Percentiles rank a stretch among this genome's conserved stretches.
Conservation (phyloP, 2,329 filamentous ascomycete genomes). For the Bipolaris zeicola region DNA sequence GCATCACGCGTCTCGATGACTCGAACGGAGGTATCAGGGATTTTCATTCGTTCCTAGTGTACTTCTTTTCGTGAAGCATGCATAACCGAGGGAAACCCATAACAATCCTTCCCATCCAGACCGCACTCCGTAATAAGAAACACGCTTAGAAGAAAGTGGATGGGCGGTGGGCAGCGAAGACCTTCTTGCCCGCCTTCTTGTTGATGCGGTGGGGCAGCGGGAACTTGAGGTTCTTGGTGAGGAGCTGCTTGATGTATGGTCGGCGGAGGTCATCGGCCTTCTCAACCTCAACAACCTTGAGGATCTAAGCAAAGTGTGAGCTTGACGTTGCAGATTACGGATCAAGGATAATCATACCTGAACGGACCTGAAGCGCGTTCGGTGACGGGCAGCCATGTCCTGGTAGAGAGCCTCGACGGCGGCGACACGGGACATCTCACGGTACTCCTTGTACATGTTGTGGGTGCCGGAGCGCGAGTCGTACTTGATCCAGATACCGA, state of each 20-base stretch:
- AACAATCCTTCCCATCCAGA: constrained; percentile 47
- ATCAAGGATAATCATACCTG: constrained; percentile 70
- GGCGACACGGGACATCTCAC: constrained; percentile 94
- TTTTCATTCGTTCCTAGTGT: constrained; percentile 53
- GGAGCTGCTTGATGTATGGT: constrained; percentile 99
- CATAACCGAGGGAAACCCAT: constrained; percentile 49
- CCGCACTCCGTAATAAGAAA: constrained; percentile 49
- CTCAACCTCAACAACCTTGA: constrained; percentile 97
- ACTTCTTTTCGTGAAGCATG: constrained; percentile 51
- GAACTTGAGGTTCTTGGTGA: constrained; percentile 95
- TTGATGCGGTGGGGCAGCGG: constrained; percentile 95
- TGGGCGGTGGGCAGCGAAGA: constrained; percentile 91
- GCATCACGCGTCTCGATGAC: constrained; percentile 31
- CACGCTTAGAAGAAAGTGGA: constrained; percentile 91
- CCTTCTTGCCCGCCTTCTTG: constrained; percentile 82
- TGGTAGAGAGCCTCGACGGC: constrained; percentile 97
- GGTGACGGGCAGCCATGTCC: constrained; percentile 99
- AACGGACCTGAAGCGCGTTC: constrained; percentile 95
- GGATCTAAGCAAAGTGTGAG: constrained; percentile 67
- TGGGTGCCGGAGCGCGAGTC: constrained; percentile 99
- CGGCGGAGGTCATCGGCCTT: constrained; percentile 94
- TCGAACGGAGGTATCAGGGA: constrained; percentile 45
- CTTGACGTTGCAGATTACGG: neutral
- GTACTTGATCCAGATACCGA: constrained; percentile 99
- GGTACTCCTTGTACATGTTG: constrained; percentile 99